Base-by-base conservation (phyloP, 2,329 filamentous ascomycete species). In the Teratosphaeria nubilosa region DNA sequence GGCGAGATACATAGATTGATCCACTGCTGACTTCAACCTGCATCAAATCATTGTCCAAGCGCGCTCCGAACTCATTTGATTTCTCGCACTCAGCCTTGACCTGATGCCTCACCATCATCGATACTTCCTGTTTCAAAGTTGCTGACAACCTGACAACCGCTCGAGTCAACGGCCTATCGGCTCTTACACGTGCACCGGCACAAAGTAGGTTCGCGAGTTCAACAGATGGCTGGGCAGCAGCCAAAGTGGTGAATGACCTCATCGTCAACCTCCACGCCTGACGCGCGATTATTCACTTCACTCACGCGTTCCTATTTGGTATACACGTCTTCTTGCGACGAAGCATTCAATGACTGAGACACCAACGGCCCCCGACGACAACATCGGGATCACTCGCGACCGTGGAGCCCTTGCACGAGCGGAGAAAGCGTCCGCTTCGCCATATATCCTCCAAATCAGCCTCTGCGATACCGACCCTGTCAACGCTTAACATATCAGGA, bases 401-500 rank as follows among this genome's bases (percentile, higher is more conserved):
- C 24, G 54, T 56, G 54, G 54, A 56, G 32, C 37, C 32, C 32
- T 30, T 30, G 24, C 34, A 50, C 20, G 54, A 56, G 22, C 32
- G 32, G 20, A 41, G 24, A 34, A 56, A 45, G 54, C 32, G 37
- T 34, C 54, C 54, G 32, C 41, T 48, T 48, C 67, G 65, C 9
- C 65, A 67, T 55, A 31, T 70, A 41, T 66, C 64, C 37, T 63
- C 66, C 62, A 78, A 78, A 67, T 75, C 72, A 13, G 68, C 69
- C 55, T 75, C 73, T 62, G 74, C 75, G 48, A 69, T 78, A 48
- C 76, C 76, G 57, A 77, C 76, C 5, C 69, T 78, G 53, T 77
- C 75, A 30, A 68, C 64, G 20, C 25, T 58, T 30, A 53, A 22
- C 56, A 56, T 62, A 45, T 58, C 63, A 55, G 62, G 56, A 24